Base-by-base conservation (phyloP, 805 yeast genomes). In the Wickerhamiella parazyma region DNA sequence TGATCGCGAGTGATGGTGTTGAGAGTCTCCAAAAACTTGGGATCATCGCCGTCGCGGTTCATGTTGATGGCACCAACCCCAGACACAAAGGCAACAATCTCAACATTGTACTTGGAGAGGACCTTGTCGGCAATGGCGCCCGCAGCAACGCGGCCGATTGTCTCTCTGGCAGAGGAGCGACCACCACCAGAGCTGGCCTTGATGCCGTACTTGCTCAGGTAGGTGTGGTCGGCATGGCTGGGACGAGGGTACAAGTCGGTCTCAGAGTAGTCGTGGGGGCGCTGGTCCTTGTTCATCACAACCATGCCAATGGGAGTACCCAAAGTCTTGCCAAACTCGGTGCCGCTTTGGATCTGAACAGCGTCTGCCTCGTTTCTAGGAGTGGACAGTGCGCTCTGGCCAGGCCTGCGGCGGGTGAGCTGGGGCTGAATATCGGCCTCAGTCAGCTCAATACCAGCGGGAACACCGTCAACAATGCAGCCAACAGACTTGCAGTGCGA, bases 141-240 rank as follows among this genome's bases (percentile, higher is more conserved):
- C 7, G 96, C 97, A 38, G 97, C 97, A 43, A 91, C 98, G 64
- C 98, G 76, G 46, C 98, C 98, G 55, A 91, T 91, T 35, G 98
- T 91, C 66, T 91, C 98, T 64, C 98, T 77, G 7, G 98, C 98
- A 36, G 89, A 77, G 10, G 96, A 81, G 60, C 98, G 76, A 49
- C 98, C 98, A 58, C 98, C 98, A 42, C 98, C 98, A 29, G 93
- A 80, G 4, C 94, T 75, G 4, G 96, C 93, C 66, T 91, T 91
- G 53, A 78, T 72, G 35, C 95, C 94, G 66, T 91, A 91, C 65
- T 91, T 91, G 51, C 73, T 70, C 58, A 83, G 69, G 65, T 91
- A 91, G 18, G 98, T 91, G 72, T 71, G 86, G 64, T 91, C 98
- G 16, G 98, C 97, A 64, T 91, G 98, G 24, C 95, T 83, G 21